Evolutionary conservation across 495 filamentous ascomycete genomes (phyloP).

Genomic region (Xylona heveae): DNA sequence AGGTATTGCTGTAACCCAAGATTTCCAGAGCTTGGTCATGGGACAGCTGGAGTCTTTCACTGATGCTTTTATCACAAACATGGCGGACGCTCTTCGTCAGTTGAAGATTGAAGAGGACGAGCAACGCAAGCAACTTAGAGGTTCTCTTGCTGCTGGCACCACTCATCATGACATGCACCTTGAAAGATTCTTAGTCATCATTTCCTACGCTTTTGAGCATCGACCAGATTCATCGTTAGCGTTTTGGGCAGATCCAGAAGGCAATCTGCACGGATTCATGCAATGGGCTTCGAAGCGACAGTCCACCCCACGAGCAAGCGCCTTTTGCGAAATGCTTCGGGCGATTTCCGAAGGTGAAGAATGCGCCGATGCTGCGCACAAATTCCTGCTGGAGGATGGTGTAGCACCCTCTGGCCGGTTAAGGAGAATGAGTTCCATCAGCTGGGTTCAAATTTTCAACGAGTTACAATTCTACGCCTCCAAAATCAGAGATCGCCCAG

Average conservation of each 20-base stretch:
- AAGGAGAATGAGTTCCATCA: conserved; percentile 57
- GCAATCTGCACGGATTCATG: conserved; percentile 80
- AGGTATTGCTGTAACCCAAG: conserved; percentile 31
- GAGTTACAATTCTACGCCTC: conserved; percentile 59
- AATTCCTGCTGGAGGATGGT: conserved; percentile 75
- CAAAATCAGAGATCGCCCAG: conserved; percentile 42
- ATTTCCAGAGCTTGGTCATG: conserved; percentile 50
- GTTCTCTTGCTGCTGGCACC: conserved; percentile 21
- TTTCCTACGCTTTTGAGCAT: conserved; percentile 75
- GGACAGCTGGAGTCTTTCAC: conserved; percentile 63
- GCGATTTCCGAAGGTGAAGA: conserved; percentile 61
- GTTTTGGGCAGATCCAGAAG: conserved; percentile 78
- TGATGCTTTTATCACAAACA: conserved; percentile 82
- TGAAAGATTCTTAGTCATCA: conserved; percentile 78
- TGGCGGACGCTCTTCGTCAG: conserved; percentile 75
- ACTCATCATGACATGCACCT: conserved; percentile 48
- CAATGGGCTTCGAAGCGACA: conserved; percentile 86
- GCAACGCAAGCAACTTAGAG: conserved; percentile 44
- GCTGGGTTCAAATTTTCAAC: conserved; percentile 81
- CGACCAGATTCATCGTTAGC: conserved; percentile 60
- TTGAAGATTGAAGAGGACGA: conserved; percentile 80
- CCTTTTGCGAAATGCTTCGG: conserved; percentile 88
- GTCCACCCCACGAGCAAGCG: conserved; percentile 79
- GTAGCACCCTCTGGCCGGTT: conserved; percentile 50
- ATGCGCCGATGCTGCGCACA: conserved; percentile 61